A percentile compares a stretch with the other conserved stretches of the same genome.
Evolutionary conservation across 169 alveolate genomes (phyloP).

Genomic region (Eimeria necatrix): DNA sequence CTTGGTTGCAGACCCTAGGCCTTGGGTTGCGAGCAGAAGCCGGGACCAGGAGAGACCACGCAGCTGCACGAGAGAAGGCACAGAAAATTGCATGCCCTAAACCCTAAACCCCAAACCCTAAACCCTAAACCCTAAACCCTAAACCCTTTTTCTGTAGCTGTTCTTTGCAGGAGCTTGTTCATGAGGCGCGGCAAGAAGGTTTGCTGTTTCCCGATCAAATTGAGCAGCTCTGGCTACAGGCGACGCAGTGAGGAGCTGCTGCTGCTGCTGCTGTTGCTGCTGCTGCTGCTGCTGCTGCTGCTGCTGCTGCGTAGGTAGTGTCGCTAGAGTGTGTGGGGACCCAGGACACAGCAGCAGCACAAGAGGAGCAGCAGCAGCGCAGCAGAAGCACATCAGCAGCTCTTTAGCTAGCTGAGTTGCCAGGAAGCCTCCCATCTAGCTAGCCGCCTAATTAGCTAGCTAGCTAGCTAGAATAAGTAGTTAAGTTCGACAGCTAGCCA

Average conservation of each 20-base stretch:
- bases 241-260: neutral
- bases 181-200: constrained; percentile 48
- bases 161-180: constrained; percentile 16
- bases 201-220: constrained; percentile 6
- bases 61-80: too few relatives aligned
- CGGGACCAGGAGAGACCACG: too few relatives aligned
- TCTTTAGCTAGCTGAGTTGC: neutral
- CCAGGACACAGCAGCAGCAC: neutral
- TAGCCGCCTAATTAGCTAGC: neutral
- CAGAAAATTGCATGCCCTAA: too few relatives aligned
- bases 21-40: too few relatives aligned
- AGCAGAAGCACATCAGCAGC: too few relatives aligned
- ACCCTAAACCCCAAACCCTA: too few relatives aligned
- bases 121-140: constrained; percentile 31
- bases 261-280: neutral
- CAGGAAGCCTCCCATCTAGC: neutral
- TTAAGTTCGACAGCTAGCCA: too few relatives aligned
- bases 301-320: neutral
- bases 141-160: neutral
- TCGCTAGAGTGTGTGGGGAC: neutral
- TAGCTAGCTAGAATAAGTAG: too few relatives aligned
- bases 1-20: too few relatives aligned
- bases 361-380: neutral
- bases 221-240: constrained; percentile 21
- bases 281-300: constrained; percentile 30